These are phyloP conservation scores for Vaccinium corymbosum DNA, from an alignment of 148 eudicot species.

Conservation along the genomic window DNA sequence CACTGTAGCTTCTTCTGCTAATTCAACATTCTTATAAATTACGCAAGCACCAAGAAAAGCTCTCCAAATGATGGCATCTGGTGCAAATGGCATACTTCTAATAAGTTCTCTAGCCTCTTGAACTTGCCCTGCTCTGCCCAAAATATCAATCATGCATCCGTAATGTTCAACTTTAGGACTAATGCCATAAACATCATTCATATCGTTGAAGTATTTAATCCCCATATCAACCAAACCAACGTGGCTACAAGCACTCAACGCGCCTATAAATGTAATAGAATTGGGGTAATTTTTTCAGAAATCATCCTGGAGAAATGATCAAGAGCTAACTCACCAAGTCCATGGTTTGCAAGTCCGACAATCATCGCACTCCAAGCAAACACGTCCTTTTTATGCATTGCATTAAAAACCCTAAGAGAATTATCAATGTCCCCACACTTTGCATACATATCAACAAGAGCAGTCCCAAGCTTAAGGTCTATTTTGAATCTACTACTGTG, in stretches of 20 bases:
- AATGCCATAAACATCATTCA: constrained; percentile 14
- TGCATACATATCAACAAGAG: constrained; percentile 22
- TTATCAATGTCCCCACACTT: constrained; percentile 24
- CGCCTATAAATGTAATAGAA: constrained; percentile 17
- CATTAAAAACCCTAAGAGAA: constrained; percentile 13
- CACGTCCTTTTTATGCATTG: constrained; percentile 18
- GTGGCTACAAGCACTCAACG: constrained; percentile 22
- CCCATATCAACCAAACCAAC: constrained; percentile 21
- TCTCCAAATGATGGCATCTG: constrained; percentile 14
- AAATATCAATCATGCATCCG: constrained; percentile 22
- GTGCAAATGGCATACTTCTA: constrained; percentile 11
- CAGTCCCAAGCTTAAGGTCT: constrained; percentile 16
- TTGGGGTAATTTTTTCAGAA: too few relatives aligned
- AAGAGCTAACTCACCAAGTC: constrained; percentile 14
- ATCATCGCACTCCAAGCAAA: constrained; percentile 24
- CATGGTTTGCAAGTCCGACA: constrained; percentile 25
- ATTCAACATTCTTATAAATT: constrained; percentile 16
- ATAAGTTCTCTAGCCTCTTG: constrained; percentile 24
- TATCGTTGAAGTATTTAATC: constrained; percentile 16
- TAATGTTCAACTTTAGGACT: constrained; percentile 21
- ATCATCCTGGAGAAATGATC: too few relatives aligned
- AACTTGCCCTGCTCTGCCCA: constrained; percentile 20
- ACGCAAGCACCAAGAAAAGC: constrained; percentile 22
- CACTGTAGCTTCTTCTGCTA: constrained; percentile 18
- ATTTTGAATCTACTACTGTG: constrained; percentile 13